Evolutionary conservation across 306 rosid species (phyloP), one percentile per base, ranked within the genome.

Genomic region (Lotus japonicus): DNA sequence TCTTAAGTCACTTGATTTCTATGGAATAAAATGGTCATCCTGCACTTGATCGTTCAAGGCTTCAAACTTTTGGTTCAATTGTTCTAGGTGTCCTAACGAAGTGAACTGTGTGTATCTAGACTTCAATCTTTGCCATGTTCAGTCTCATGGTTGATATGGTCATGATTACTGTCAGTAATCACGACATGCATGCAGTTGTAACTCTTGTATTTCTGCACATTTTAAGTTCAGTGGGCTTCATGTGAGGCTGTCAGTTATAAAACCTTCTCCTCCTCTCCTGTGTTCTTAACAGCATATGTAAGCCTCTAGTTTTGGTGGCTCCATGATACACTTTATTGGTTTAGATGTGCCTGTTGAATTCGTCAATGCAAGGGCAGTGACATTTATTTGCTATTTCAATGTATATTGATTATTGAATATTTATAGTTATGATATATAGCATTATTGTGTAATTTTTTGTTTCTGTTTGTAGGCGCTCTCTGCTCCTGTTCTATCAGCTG

Each of bases 401-500:
- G 43, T 49, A 5, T 31, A 31, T 31, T 9, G 11, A 2, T 43
- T 11, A 21, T 6, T 35, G 43, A 41, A 31, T 42, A 41, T 53
- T 14, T 31, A 31, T 42, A 41, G 45, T 14, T 31, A 50, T 38
- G 43, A 41, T 52, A 13, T 17, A 14, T 58, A 49, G 18, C 38
- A 8, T 57, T 14, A 35, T 39, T 16, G 57, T 9, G 56, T 38
- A 19, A 35, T 18, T 49, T 53, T 66, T 9, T 72, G 13, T 74
- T 62, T 63, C 38, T 72, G 28, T 19, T 72, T 71, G 71, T 81
- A 95, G 99, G 96, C 87, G 78, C 96, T 95, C 79, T 95, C 99
- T 71, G 85, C 87, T 74, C 99, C 99, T 68, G 95, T 95, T 82
- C 77, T 95, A 64, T 87, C 97, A 58, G 97, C 99, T 72, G 92